Percentiles rank a stretch among this genome's conserved stretches.
These are phyloP conservation scores for Trametes cinnabarina DNA, from an alignment of 768 basidiomycete genomes.

Conservation along the genomic window DNA sequence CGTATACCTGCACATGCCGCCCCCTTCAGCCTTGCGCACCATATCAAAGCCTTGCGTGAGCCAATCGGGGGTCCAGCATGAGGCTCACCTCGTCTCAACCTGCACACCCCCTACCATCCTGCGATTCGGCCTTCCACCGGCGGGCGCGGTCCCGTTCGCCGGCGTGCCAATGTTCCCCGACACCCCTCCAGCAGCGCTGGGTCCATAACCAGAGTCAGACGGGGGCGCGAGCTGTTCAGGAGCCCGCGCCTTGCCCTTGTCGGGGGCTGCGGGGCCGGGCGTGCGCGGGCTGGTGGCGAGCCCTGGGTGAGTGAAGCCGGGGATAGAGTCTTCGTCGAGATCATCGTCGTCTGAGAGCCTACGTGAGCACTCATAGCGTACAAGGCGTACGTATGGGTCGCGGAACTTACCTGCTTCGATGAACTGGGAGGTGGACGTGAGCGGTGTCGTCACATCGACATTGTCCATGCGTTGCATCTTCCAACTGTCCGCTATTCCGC, in stretches of 20 bases:
- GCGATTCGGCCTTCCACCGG: conserved; percentile 44
- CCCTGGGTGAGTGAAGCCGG: conserved; percentile 70
- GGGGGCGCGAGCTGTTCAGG: conserved; percentile 51
- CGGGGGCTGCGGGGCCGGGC: conserved; percentile 33
- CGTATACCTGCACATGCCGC: conserved; percentile 52
- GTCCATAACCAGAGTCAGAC: conserved; percentile 32
- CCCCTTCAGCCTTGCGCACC: neutral
- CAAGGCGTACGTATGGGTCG: neutral
- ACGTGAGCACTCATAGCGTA: neutral
- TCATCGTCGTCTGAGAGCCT: conserved; percentile 80
- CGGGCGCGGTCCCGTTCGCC: conserved; percentile 32
- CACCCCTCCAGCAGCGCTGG: conserved; percentile 37
- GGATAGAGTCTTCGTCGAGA: conserved; percentile 77
- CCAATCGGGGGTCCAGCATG: too few species aligned
- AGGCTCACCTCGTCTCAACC: conserved; percentile 84
- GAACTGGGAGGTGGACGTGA: conserved; percentile 66
- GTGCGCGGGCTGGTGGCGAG: conserved; percentile 37
- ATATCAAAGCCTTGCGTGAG: neutral
- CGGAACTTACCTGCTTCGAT: conserved; percentile 68
- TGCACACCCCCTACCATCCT: conserved; percentile 81
- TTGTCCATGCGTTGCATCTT: conserved; percentile 25
- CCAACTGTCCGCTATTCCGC: neutral
- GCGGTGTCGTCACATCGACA: conserved; percentile 24
- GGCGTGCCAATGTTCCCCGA: conserved; percentile 72
- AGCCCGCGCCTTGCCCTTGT: conserved; percentile 75